Base-by-base conservation (phyloP, 331 rosid species). In the Quercus phellos region DNA sequence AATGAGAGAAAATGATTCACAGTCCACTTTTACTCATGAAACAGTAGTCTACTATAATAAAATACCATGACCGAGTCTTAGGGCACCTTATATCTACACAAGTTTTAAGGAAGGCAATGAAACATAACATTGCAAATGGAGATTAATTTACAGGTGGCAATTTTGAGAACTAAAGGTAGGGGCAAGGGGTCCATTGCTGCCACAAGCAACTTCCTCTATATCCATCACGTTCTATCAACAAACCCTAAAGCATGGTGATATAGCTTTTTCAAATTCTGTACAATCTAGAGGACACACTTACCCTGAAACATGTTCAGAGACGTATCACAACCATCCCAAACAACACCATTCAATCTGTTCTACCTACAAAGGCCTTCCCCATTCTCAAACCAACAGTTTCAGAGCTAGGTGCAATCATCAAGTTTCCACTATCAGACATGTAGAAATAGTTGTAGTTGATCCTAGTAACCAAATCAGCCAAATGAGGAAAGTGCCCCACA, bases 401-500 rank as follows among this genome's bases (percentile, higher is more conserved):
- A 16, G 96, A 77, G 84, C 84, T 68, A 6, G 90, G 93, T 30
- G 85, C 86, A 85, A 95, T 86, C 95, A 81, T 87, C 78, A 92
- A 69, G 90, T 90, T 92, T 68, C 99, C 99, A 79, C 81, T 85
- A 74, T 90, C 90, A 53, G 99, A 90, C 98, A 94, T 92, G 84
- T 94, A 94, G 82, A 89, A 94, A 79, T 91, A 84, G 85, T 93
- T 94, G 83, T 94, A 90, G 80, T 94, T 94, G 81, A 94, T 94
- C 82, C 99, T 85, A 26, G 98, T 92, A 68, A 94, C 98, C 86
- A 94, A 84, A 84, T 94, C 99, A 66, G 97, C 99, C 81, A 94
- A 83, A 87, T 94, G 98, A 67, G 99, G 99, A 53, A 94, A 94
- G 87, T 92, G 92, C 27, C 99, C 99, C 54, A 94, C 95, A 71